These are phyloP conservation scores for Lanmaoa pseudosensibilis DNA, from an alignment of 768 basidiomycete genomes.

Conservation along the genomic window DNA sequence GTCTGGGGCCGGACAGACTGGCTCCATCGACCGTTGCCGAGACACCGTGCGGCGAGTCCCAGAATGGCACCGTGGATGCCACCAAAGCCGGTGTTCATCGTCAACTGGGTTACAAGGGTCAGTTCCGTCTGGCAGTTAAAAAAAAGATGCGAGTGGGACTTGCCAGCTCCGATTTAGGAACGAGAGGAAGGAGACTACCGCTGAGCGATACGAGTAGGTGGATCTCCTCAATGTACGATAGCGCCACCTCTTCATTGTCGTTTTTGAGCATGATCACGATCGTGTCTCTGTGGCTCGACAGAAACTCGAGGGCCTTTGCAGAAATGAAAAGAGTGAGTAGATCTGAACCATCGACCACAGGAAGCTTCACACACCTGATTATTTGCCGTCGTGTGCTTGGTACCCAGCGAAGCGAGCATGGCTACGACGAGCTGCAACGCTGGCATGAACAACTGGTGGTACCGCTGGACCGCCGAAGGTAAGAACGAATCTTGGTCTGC, in stretches of 20 bases:
- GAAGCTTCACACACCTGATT: conserved; percentile 53
- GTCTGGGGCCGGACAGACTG: conserved; percentile 59
- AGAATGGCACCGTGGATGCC: conserved; percentile 80
- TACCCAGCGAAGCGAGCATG: conserved; percentile 74
- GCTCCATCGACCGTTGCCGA: conserved; percentile 60
- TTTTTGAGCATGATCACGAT: conserved; percentile 81
- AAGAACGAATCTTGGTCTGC: conserved; percentile 84
- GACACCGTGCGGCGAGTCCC: conserved; percentile 67
- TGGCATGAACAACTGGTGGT: conserved; percentile 89
- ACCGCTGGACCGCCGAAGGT: conserved; percentile 82
- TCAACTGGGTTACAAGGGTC: conserved; percentile 37
- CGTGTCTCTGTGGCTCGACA: conserved; percentile 81
- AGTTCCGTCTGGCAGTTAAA: background rate
- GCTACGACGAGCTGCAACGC: conserved; percentile 79
- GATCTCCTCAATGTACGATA: conserved; percentile 74
- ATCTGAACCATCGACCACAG: too few relatives aligned
- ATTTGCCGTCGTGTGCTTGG: conserved; percentile 61
- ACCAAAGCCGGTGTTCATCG: conserved; percentile 79
- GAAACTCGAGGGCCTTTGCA: conserved; percentile 57
- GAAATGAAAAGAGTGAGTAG: background rate
- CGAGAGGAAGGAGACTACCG: conserved; percentile 62
- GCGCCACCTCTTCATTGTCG: conserved; percentile 57
- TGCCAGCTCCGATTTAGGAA: conserved; percentile 79
- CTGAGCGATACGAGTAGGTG: conserved; percentile 77
- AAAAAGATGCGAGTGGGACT: conserved; percentile 25